phyloP scores from a whole-genome alignment of 345 rosid genomes.

The Linum trigynum region DNA sequence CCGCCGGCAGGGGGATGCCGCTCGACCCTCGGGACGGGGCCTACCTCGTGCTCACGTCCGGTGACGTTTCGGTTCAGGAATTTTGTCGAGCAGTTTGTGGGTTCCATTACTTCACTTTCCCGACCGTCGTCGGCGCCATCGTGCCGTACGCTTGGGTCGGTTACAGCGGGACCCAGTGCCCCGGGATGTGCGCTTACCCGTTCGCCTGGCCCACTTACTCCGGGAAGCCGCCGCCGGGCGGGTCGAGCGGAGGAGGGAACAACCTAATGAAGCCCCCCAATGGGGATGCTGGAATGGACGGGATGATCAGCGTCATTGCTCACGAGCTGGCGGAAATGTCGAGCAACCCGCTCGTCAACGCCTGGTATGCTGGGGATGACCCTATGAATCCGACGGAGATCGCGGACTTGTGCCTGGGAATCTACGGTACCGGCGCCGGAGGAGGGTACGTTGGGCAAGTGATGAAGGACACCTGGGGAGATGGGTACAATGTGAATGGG shows the following conservation, averaged over 20 bases:
- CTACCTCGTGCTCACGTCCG: conserved; percentile 42
- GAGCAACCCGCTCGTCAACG: conserved; percentile 49
- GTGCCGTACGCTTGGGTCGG: conserved; percentile 64
- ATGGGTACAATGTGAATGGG: conserved; percentile 47
- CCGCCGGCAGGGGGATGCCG: conserved; percentile 28
- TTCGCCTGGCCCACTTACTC: conserved; percentile 43
- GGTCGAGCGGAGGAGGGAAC: conserved; percentile 24
- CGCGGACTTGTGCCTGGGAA: conserved; percentile 54
- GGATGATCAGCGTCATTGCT: conserved; percentile 53
- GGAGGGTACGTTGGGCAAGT: conserved; percentile 55
- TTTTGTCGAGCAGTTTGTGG: conserved; percentile 61
- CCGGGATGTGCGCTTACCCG: conserved; percentile 51
- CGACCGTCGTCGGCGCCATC: conserved; percentile 36
- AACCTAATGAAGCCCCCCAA: conserved; percentile 41
- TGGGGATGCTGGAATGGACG: conserved; percentile 49
- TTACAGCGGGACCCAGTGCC: conserved; percentile 46
- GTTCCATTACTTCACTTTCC: conserved; percentile 62
- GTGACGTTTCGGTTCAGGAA: conserved; percentile 52
- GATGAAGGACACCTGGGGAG: conserved; percentile 35
- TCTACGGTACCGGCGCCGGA: conserved; percentile 48
- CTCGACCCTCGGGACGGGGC: conserved; percentile 45
- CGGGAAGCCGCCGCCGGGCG: conserved; percentile 30
- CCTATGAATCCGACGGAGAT: conserved; percentile 52
- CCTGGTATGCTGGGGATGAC: conserved; percentile 58
- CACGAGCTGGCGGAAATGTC: conserved; percentile 59